Base-by-base conservation (phyloP, 192 early-diverging fungal genomes). In the Dissophora ornata region DNA sequence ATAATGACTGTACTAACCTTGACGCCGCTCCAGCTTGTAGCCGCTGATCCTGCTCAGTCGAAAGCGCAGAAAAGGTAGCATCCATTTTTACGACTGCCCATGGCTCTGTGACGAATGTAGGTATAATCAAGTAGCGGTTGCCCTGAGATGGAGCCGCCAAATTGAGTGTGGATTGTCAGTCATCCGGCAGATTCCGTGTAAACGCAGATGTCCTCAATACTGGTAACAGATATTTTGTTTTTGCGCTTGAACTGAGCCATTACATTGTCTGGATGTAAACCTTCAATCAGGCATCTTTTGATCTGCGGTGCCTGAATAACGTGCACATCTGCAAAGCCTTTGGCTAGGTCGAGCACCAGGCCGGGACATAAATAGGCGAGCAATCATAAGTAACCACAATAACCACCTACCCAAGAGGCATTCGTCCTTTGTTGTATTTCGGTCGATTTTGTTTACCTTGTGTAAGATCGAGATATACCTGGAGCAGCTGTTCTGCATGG, bases 111-210 rank as follows among this genome's bases (percentile, higher is more conserved):
- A 46, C 42, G 2, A 42, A 15, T 12, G 30, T 29, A 21, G 73
- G 73, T 25, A 77, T 12, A 10, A 77, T 21, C n/a, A 67, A 87
- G 89, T 81, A 92, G 89, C 63, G 93, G 92, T 79, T 92, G 90
- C 87, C 90, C 97, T 83, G 88, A 8, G 1, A 19, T 28, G 45
- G 19, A 47, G 36, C 12, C 12, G 36, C 5, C 36, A 38, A 9
- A 38, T 9, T 9, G 7, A 38, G 12, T 38, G 36, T 12, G 12
- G 36, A 38, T 9, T 12, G 12, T 38, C 36, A 38, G 36, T 38
- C 36, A 12, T 12, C 36, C 5, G n/a, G n/a, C n/a, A n/a, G n/a
- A n/a, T n/a, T n/a, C n/a, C n/a, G n/a, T n/a, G n/a, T n/a, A n/a
- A n/a, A n/a, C n/a, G n/a, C n/a, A n/a, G n/a, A n/a, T n/a, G n/a